phyloP scores from a whole-genome alignment of 345 rosid species.

The Melaleuca quinquenervia region DNA sequence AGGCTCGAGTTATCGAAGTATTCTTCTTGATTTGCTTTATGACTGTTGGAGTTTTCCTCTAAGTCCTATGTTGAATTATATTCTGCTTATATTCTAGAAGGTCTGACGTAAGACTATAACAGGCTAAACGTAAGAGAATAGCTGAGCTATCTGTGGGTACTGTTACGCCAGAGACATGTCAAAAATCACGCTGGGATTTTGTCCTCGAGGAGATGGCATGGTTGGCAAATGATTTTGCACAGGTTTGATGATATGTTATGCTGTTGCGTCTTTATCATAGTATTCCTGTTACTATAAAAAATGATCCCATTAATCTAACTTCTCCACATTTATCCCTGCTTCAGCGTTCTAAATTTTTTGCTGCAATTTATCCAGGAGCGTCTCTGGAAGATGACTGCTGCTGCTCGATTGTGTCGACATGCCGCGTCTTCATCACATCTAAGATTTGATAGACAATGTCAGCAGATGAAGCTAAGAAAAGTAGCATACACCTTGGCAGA shows the following conservation, averaged over 20 bases:
- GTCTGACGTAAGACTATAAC: conserved; percentile 18
- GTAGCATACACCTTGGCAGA: conserved; percentile 63
- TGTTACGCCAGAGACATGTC: conserved; percentile 30
- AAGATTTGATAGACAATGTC: conserved; percentile 48
- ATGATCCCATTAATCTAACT: neutral
- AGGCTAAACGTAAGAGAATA: conserved; percentile 87
- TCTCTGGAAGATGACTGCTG: conserved; percentile 96
- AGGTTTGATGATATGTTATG: conserved; percentile 36
- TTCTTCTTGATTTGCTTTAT: neutral
- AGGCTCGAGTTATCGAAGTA: conserved; percentile 88
- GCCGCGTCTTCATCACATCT: conserved; percentile 49
- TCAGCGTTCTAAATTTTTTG: neutral
- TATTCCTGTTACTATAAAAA: neutral
- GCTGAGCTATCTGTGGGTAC: conserved; percentile 66
- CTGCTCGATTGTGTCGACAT: conserved; percentile 75
- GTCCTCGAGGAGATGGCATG: conserved; percentile 99
- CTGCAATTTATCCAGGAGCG: conserved; percentile 56
- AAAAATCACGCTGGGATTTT: conserved; percentile 84
- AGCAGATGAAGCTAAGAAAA: conserved; percentile 36
- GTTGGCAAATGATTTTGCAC: conserved; percentile 98
- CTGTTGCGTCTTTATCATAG: neutral
- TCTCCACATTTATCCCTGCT: neutral
- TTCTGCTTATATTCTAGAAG: neutral
- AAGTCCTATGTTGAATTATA: neutral
- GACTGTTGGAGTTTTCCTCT: neutral